Evolutionary conservation across 352 stramenopile genomes (phyloP).

Genomic region (Elongisporangium anandrum): DNA sequence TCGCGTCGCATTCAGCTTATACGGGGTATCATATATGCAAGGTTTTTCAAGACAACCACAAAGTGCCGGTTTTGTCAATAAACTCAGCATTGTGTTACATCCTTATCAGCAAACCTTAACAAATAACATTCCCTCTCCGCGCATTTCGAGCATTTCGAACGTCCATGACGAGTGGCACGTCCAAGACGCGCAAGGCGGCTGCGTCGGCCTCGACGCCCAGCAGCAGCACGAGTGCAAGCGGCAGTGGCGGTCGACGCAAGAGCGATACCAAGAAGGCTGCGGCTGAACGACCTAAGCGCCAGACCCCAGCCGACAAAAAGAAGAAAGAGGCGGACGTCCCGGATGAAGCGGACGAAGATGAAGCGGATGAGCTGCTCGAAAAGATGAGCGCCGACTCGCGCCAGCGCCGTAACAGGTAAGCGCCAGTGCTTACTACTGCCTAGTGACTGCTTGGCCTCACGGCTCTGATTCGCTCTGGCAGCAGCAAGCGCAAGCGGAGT

Average conservation of each 20-base stretch:
- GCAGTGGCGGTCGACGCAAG: not conserved
- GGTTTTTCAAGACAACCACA: not conserved
- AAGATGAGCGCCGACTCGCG: constrained; percentile 40
- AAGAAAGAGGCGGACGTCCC: not conserved
- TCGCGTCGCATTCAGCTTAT: not conserved
- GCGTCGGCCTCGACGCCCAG: not conserved
- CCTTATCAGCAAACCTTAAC: not conserved
- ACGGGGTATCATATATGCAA: not conserved
- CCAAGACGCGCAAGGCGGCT: not conserved
- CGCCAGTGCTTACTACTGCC: not conserved
- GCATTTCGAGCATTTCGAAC: not conserved
- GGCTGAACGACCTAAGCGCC: not conserved
- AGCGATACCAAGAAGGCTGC: not conserved
- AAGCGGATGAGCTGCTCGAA: constrained; percentile 30
- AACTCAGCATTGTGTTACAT: not conserved
- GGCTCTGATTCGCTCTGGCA: not conserved
- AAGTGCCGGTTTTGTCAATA: not conserved
- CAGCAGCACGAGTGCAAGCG: not conserved
- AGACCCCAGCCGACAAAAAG: not conserved
- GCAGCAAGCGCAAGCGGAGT: constrained; percentile 24
- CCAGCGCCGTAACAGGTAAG: constrained; percentile 20
- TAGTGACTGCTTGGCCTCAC: not conserved
- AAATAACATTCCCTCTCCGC: not conserved
- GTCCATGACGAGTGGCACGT: not conserved
- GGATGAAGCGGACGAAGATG: constrained; percentile 22